Percentiles rank a stretch among this genome's conserved stretches.
Evolutionary conservation across 352 stramenopile genomes (phyloP).

Genomic region (Blastocystis sp.): DNA sequence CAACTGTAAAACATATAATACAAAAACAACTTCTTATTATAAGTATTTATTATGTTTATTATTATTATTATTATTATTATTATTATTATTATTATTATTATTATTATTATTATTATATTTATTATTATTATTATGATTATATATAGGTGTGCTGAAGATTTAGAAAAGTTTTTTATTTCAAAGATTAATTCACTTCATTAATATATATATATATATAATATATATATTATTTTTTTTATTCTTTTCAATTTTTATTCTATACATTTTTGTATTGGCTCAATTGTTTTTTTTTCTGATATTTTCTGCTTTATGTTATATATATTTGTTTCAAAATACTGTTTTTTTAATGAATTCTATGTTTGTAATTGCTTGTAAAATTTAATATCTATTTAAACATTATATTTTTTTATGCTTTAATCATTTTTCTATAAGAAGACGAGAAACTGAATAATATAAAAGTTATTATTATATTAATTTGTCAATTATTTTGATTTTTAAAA

Average conservation of each 20-base stretch:
- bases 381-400: background rate
- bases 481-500: constrained; percentile 23
- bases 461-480: constrained; percentile 10
- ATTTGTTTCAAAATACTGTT: background rate
- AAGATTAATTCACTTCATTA: constrained; percentile 10
- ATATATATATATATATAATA: constrained; percentile 10
- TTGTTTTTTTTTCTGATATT: constrained; percentile 6
- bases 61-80: background rate
- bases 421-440: constrained; percentile 5
- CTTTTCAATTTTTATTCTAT: background rate
- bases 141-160: background rate
- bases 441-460: background rate
- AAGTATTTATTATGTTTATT: constrained; percentile 41
- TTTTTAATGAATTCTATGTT: constrained; percentile 13
- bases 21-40: constrained; percentile 75
- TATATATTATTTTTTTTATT: constrained; percentile 8
- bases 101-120: background rate
- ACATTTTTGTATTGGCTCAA: background rate
- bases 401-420: background rate
- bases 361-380: constrained; percentile 7
- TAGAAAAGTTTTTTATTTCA: constrained; percentile 1
- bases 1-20: constrained; percentile 93
- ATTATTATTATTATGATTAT: too few relatives aligned
- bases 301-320: constrained; percentile 10
- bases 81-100: constrained; percentile 12